A percentile compares a stretch with the other conserved stretches of the same genome.
phyloP scores from a whole-genome alignment of 2,329 filamentous ascomycete species.

The Emericellopsis atlantica region DNA sequence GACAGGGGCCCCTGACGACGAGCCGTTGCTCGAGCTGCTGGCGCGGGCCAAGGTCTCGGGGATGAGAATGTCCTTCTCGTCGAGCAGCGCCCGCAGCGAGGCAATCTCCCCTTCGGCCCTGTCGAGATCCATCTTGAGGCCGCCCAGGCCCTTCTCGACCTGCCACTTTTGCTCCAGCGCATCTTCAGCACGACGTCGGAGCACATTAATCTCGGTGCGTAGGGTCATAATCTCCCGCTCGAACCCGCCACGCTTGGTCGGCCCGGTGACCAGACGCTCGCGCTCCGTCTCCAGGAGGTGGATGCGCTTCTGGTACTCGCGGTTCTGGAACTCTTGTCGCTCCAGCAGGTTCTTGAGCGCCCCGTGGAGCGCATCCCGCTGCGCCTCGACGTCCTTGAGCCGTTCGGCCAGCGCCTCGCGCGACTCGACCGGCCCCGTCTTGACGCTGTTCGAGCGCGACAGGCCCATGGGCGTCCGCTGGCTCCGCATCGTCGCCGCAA shows the following conservation, averaged over 20 bases:
- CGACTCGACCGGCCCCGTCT: slow-evolving; percentile 39
- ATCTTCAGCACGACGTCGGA: slow-evolving; percentile 82
- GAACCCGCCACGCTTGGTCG: slow-evolving; percentile 66
- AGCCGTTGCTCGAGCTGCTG: slow-evolving; percentile 16
- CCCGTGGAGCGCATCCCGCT: slow-evolving; percentile 82
- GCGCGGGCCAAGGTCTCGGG: slow-evolving; percentile 43
- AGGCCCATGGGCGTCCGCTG: slow-evolving; percentile 26
- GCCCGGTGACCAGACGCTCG: slow-evolving; percentile 55
- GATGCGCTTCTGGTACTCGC: slow-evolving; percentile 73
- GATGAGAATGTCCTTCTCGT: slow-evolving; percentile 71
- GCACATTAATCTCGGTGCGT: slow-evolving; percentile 70
- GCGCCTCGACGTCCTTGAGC: slow-evolving; percentile 84
- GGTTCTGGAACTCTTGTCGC: slow-evolving; percentile 73
- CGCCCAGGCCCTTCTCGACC: slow-evolving; percentile 78
- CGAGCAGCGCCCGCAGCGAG: slow-evolving; percentile 64
- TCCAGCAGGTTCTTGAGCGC: slow-evolving; percentile 77
- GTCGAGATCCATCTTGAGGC: slow-evolving; percentile 93
- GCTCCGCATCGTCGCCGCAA: slow-evolving; percentile 39
- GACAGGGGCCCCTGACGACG: slow-evolving; percentile 26
- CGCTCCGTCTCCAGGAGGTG: slow-evolving; percentile 65
- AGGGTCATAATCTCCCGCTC: slow-evolving; percentile 71
- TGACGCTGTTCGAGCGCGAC: slow-evolving; percentile 46
- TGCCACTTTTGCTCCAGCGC: slow-evolving; percentile 94
- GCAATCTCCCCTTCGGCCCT: slow-evolving; percentile 86
- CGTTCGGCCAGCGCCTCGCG: slow-evolving; percentile 63